Evolutionary conservation across 768 basidiomycete genomes (phyloP).

Genomic region (Psilocybe cyanescens): DNA sequence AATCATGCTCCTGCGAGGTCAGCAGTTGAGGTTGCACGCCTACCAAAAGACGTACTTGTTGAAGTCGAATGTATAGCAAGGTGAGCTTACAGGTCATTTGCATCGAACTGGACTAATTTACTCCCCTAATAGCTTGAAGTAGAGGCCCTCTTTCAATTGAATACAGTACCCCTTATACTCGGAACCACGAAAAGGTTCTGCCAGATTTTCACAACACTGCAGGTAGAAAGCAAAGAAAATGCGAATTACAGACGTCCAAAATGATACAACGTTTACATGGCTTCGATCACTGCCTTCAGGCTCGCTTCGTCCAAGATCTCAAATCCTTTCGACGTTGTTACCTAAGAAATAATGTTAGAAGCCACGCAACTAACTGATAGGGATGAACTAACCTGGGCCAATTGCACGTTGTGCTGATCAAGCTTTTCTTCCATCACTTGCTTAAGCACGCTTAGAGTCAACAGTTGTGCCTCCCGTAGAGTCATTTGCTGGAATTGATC

Average conservation of each 20-base stretch:
- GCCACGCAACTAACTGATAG: neutral
- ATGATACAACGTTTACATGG: constrained; percentile 56
- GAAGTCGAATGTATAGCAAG: constrained; percentile 92
- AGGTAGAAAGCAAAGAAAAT: constrained; percentile 11
- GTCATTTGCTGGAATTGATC: constrained; percentile 78
- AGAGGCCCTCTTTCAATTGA: constrained; percentile 2
- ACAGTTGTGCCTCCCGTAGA: constrained; percentile 81
- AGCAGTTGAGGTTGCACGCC: constrained; percentile 84
- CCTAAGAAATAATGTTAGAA: constrained; percentile 43
- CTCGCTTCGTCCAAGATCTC: constrained; percentile 82
- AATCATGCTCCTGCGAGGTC: constrained; percentile 93
- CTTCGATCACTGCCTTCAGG: constrained; percentile 85
- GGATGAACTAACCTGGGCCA: constrained; percentile 74
- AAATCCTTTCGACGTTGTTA: constrained; percentile 85
- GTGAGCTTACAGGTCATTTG: constrained; percentile 37
- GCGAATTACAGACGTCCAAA: constrained; percentile 22
- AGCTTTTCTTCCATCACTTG: constrained; percentile 99
- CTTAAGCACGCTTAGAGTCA: constrained; percentile 90
- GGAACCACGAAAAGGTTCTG: neutral
- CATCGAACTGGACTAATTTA: neutral
- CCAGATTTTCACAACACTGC: neutral
- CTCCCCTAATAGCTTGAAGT: constrained; percentile 35
- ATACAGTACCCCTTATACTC: neutral
- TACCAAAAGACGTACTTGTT: constrained; percentile 90
- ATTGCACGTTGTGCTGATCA: constrained; percentile 97